These are phyloP conservation scores for Nepenthes gracilis DNA, from an alignment of 148 eudicot genomes.

Conservation along the genomic window DNA sequence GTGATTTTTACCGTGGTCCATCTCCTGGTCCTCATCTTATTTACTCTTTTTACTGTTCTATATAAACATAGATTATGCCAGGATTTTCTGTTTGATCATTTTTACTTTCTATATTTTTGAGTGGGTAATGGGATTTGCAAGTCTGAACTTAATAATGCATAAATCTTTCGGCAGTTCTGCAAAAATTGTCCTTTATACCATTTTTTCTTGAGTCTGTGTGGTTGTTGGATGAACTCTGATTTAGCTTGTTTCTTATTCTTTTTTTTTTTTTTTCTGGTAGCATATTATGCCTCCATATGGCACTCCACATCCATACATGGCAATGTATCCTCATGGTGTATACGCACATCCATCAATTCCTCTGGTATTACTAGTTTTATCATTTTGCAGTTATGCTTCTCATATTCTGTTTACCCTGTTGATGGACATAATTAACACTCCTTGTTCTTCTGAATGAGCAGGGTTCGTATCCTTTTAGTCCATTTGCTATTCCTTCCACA, in stretches of 20 bases:
- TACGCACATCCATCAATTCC: conserved; percentile 95
- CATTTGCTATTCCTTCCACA: conserved; percentile 80
- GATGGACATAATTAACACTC: conserved; percentile 3
- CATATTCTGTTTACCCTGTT: not conserved
- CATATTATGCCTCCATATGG: conserved; percentile 98
- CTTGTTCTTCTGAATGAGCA: conserved; percentile 15
- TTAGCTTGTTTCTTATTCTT: conserved; percentile 2
- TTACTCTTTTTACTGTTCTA: too few relatives aligned
- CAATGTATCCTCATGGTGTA: conserved; percentile 99
- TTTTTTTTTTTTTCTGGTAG: conserved; percentile 27
- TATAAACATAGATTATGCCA: too few relatives aligned
- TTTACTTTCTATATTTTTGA: too few relatives aligned
- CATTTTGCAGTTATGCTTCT: conserved; percentile 1
- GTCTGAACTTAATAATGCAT: too few relatives aligned
- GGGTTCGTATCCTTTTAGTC: conserved; percentile 96
- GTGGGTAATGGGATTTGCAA: too few relatives aligned
- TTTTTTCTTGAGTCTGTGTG: conserved; percentile 1
- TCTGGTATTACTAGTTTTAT: conserved; percentile 50
- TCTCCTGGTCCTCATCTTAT: too few relatives aligned
- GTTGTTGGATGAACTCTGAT: not conserved
- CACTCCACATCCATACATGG: conserved; percentile 96
- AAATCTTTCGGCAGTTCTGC: not conserved
- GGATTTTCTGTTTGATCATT: too few relatives aligned
- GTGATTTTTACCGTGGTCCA: too few relatives aligned
- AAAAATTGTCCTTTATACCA: not conserved